Percentiles rank a stretch among this genome's conserved stretches.
These are phyloP conservation scores for Aleurites moluccanus DNA, from an alignment of 441 rosid genomes.

Conservation along the genomic window DNA sequence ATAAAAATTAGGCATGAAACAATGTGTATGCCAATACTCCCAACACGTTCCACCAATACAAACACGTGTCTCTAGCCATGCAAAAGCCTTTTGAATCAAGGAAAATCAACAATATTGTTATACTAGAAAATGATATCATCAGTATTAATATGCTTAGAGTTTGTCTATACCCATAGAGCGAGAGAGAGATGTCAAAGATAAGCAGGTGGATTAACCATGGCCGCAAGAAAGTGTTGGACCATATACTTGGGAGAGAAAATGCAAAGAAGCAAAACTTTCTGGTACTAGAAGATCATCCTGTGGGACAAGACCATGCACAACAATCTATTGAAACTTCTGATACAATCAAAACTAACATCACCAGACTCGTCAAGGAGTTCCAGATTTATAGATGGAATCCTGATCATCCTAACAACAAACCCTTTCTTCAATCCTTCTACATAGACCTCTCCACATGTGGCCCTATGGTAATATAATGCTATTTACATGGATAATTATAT, in stretches of 20 bases:
- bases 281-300: slow-evolving; percentile 49
- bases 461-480: slow-evolving; percentile 36
- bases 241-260: slow-evolving; percentile 17
- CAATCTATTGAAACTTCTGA: slow-evolving; percentile 35
- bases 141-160: neutral
- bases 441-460: slow-evolving; percentile 60
- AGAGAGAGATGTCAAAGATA: slow-evolving; percentile 27
- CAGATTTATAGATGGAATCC: slow-evolving; percentile 60
- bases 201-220: slow-evolving; percentile 32
- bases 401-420: slow-evolving; percentile 43
- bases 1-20: too few species aligned
- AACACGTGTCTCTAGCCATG: slow-evolving; percentile 19
- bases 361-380: slow-evolving; percentile 53
- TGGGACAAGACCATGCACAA: slow-evolving; percentile 47
- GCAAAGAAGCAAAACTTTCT: slow-evolving; percentile 37
- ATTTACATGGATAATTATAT: neutral
- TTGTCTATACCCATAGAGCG: too few species aligned
- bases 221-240: slow-evolving; percentile 20
- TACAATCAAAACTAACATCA: slow-evolving; percentile 20
- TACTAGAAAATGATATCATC: too few species aligned
- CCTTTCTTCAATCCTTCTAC: slow-evolving; percentile 54
- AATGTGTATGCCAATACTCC: too few species aligned
- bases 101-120: too few species aligned
- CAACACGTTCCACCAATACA: slow-evolving; percentile 15
- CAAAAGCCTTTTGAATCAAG: neutral